Conservation (phyloP, 441 rosid genomes). For the Oxalis stricta region DNA sequence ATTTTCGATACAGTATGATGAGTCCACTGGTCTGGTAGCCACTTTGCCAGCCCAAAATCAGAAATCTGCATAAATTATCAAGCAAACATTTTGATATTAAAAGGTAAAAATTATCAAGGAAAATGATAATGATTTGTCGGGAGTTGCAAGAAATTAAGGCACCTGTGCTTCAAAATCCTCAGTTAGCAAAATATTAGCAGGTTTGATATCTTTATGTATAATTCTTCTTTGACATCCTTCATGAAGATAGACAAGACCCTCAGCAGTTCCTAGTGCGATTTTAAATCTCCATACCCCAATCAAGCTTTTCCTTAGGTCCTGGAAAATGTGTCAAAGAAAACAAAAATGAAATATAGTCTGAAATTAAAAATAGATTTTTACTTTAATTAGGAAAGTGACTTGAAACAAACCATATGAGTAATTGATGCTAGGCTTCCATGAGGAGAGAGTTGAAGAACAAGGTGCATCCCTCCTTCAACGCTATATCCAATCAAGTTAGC, state of each 20-base stretch:
- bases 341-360: not conserved
- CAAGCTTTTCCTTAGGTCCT: slow-evolving; percentile 56
- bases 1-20: slow-evolving; percentile 71
- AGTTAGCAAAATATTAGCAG: slow-evolving; percentile 72
- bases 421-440: slow-evolving; percentile 78
- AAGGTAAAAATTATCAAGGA: not conserved
- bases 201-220: slow-evolving; percentile 90
- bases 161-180: slow-evolving; percentile 83
- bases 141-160: no score
- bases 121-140: not conserved
- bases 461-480: slow-evolving; percentile 93
- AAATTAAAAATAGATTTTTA: not conserved
- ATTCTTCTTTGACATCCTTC: slow-evolving; percentile 88
- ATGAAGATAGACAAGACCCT: slow-evolving; percentile 72
- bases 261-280: slow-evolving; percentile 70
- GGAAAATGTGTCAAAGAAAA: slow-evolving; percentile 3
- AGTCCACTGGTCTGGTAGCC: slow-evolving; percentile 91
- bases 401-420: slow-evolving; percentile 54
- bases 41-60: slow-evolving; percentile 86
- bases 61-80: slow-evolving; percentile 41
- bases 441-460: slow-evolving; percentile 77
- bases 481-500: slow-evolving; percentile 84
- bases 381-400: not conserved
- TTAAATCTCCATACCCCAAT: slow-evolving; percentile 55
- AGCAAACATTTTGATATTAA: slow-evolving; percentile 2